Base-by-base conservation (phyloP, 2,329 filamentous ascomycete genomes). In the Claviceps capensis region DNA sequence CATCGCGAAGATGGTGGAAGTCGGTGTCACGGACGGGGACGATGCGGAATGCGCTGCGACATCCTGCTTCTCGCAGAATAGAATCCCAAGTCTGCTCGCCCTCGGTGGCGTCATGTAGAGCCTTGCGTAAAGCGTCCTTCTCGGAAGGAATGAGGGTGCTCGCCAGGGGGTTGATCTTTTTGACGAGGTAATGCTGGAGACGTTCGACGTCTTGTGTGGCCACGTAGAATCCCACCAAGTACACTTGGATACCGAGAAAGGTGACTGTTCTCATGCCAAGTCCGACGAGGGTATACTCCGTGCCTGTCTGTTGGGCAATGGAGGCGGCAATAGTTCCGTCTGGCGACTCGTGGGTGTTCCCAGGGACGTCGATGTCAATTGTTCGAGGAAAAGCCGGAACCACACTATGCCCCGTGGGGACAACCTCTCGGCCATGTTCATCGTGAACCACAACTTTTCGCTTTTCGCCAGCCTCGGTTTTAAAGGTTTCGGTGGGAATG, bases 1-100 rank as follows among this genome's bases (percentile, higher is more conserved):
- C 93, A 63, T 98, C 93, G 42, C 91, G 81, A 56, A 98, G 69
- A 66, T 98, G 93, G 58, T 84, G 81, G 68, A 96, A 97, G 67
- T 97, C 90, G 17, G 93, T 98, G 67, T 94, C 89, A 40, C 88
- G 78, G n/a, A 88, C 89, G 0, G 93, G 93, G 2, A 91, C 82
- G 56, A 98, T 85, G 46, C 91, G 79, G 69, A 95, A 82, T 0
- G 83, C 79, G 26, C 83, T 91, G 51, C 88, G 74, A n/a, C 91
- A 79, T 0, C 81, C 77, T 3, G 79, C 75, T 0, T 82, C 72
- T 53, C 74, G 72, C 26, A 97, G 69, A 2, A 95, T 73, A 14
- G 76, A 71, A 44, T 82, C 76, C 89, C 90, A 96, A 37, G 87
- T 78, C 58, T 79, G 74, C 58, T 86, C 84, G 56, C 87, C 83